Evolutionary conservation across 2,329 filamentous ascomycete species (phyloP).

Genomic region (Scytalidium sp.): DNA sequence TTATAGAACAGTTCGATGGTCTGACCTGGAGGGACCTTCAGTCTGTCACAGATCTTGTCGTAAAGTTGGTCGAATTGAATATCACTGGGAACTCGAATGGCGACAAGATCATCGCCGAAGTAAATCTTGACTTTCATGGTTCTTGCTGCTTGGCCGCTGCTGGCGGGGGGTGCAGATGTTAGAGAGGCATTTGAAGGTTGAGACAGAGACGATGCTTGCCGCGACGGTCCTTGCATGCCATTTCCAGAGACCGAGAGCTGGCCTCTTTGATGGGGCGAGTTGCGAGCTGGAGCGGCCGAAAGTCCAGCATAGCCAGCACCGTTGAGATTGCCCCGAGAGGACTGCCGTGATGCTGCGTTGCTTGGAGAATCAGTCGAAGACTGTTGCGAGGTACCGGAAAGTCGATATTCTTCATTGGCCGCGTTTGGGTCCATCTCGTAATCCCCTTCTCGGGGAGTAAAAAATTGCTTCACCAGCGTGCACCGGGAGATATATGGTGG

Average conservation of each 20-base stretch:
- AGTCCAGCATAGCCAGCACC: slow-evolving; percentile 52
- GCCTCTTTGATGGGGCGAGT: slow-evolving; percentile 25
- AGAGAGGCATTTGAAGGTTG: slow-evolving; percentile 57
- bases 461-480: slow-evolving; percentile 83
- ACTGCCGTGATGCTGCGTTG: slow-evolving; percentile 60
- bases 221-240: slow-evolving; percentile 19
- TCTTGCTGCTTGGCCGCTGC: slow-evolving; percentile 23
- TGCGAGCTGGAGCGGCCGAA: slow-evolving; percentile 44
- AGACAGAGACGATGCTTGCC: slow-evolving; percentile 33
- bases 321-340: slow-evolving; percentile 62
- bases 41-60: slow-evolving; percentile 79
- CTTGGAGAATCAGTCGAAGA: slow-evolving; percentile 62
- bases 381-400: slow-evolving; percentile 67
- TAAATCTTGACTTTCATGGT: slow-evolving; percentile 93
- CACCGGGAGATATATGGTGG: slow-evolving; percentile 82
- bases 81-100: slow-evolving; percentile 81
- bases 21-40: slow-evolving; percentile 69
- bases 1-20: slow-evolving; percentile 79
- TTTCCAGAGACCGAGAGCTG: slow-evolving; percentile 34
- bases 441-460: slow-evolving; percentile 84
- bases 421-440: slow-evolving; percentile 81
- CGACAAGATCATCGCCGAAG: slow-evolving; percentile 88
- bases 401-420: slow-evolving; percentile 66
- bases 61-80: slow-evolving; percentile 75
- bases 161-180: slow-evolving; percentile 39